Percentiles rank a stretch among this genome's conserved stretches.
These are phyloP conservation scores for Pythium phragmiticola DNA, from an alignment of 352 stramenopile genomes.

Conservation along the genomic window DNA sequence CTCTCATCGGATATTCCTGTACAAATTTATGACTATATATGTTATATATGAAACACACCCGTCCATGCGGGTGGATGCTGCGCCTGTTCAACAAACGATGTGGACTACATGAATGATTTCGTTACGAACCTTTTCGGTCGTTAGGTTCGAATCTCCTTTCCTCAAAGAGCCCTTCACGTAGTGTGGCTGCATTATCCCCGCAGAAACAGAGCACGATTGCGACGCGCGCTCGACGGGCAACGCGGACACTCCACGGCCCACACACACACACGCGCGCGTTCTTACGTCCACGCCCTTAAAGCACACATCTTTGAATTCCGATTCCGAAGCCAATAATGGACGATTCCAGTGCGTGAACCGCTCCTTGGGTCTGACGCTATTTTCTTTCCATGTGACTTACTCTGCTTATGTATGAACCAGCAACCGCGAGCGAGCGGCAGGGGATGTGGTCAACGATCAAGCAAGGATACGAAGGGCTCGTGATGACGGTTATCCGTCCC, in stretches of 20 bases:
- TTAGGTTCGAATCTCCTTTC: slow-evolving; percentile 12
- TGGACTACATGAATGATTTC: slow-evolving; percentile 16
- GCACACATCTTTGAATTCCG: neutral
- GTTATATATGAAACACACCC: neutral
- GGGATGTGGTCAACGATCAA: slow-evolving; percentile 83
- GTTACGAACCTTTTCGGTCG: slow-evolving; percentile 8
- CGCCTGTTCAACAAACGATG: neutral
- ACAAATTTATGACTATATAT: neutral
- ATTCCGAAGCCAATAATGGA: slow-evolving; percentile 16
- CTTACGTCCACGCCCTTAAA: neutral
- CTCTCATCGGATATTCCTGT: neutral
- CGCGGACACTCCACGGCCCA: neutral
- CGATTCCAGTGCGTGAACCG: slow-evolving; percentile 23
- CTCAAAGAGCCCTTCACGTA: neutral
- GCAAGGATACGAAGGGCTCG: slow-evolving; percentile 78
- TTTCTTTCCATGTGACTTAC: slow-evolving; percentile 13
- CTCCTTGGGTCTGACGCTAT: neutral
- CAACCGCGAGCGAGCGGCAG: slow-evolving; percentile 42
- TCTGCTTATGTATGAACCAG: slow-evolving; percentile 8
- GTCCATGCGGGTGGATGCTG: too few species aligned
- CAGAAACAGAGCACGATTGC: neutral
- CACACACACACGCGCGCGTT: neutral
- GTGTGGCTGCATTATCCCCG: slow-evolving; percentile 6
- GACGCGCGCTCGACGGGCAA: neutral
- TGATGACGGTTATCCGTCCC: slow-evolving; percentile 79